Evolutionary conservation across 2,329 filamentous ascomycete species (phyloP).

Genomic region (Alternaria dauci): DNA sequence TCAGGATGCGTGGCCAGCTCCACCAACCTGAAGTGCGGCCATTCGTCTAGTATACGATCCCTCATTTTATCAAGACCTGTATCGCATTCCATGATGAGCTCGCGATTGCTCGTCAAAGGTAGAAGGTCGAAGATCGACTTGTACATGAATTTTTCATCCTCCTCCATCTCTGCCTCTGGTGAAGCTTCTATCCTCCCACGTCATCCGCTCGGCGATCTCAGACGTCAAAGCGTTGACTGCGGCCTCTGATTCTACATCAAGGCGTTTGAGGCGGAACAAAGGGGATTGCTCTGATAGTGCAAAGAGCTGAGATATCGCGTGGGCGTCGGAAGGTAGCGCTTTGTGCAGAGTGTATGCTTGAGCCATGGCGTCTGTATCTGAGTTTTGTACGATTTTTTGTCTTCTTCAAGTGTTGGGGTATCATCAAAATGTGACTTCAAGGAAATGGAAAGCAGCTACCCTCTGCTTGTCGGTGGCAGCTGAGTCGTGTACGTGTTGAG

Average conservation of each 20-base stretch:
- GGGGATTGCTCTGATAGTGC: constrained; percentile 37
- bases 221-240: constrained; percentile 32
- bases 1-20: constrained; percentile 41
- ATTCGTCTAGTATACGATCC: constrained; percentile 18
- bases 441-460: too few relatives aligned
- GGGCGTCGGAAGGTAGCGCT: not conserved
- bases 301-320: constrained; percentile 36
- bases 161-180: constrained; percentile 3
- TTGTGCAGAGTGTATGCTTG: not conserved
- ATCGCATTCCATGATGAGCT: constrained; percentile 36
- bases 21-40: constrained; percentile 32
- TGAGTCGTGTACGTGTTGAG: not conserved
- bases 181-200: constrained; percentile 19
- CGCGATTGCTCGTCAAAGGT: constrained; percentile 36
- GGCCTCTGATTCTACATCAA: constrained; percentile 25
- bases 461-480: too few relatives aligned
- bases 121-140: constrained; percentile 30
- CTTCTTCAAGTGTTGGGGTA: too few relatives aligned
- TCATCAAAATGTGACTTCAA: too few relatives aligned
- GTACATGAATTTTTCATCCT: constrained; percentile 35
- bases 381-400: too few relatives aligned
- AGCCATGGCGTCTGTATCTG: not conserved
- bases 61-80: constrained; percentile 24
- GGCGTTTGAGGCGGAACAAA: constrained; percentile 40
- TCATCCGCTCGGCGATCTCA: constrained; percentile 33